These are phyloP conservation scores for Salvia sclarea DNA, from an alignment of 305 asterid species.

Conservation along the genomic window DNA sequence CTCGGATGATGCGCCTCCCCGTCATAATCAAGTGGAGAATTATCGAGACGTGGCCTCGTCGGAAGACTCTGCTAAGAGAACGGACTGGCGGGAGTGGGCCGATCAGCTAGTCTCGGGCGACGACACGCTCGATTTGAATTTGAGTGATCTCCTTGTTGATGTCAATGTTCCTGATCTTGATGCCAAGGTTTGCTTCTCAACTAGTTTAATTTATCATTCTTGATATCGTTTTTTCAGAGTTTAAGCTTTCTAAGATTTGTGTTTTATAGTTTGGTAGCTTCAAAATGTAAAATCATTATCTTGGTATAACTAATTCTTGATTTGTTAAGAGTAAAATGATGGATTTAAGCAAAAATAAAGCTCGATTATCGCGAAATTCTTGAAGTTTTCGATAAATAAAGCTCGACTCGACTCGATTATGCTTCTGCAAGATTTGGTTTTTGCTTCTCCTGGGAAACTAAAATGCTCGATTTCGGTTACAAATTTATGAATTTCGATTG, in stretches of 20 bases:
- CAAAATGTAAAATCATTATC: too few species aligned
- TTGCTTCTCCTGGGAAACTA: too few species aligned
- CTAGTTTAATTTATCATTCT: neutral
- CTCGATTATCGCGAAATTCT: too few species aligned
- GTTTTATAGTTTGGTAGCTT: neutral
- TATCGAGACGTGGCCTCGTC: conserved; percentile 39
- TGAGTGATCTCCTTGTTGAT: conserved; percentile 70
- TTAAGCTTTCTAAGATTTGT: neutral
- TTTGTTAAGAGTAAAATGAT: too few species aligned
- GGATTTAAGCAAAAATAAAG: too few species aligned
- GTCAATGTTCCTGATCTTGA: conserved; percentile 66
- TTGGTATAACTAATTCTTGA: too few species aligned
- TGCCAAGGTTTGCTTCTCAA: conserved; percentile 54
- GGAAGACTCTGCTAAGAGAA: conserved; percentile 46
- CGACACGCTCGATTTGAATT: conserved; percentile 56
- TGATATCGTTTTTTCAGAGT: neutral
- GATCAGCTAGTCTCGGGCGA: conserved; percentile 63
- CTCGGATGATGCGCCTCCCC: conserved; percentile 33
- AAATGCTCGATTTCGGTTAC: neutral
- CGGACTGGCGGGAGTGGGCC: conserved; percentile 76
- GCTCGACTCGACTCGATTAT: too few species aligned
- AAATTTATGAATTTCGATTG: neutral
- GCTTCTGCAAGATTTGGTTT: too few species aligned
- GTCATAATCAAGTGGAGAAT: conserved; percentile 47
- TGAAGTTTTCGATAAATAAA: too few species aligned